Evolutionary conservation across 208 protist genomes (phyloP).

Genomic region (Wallacemonas sp.): DNA sequence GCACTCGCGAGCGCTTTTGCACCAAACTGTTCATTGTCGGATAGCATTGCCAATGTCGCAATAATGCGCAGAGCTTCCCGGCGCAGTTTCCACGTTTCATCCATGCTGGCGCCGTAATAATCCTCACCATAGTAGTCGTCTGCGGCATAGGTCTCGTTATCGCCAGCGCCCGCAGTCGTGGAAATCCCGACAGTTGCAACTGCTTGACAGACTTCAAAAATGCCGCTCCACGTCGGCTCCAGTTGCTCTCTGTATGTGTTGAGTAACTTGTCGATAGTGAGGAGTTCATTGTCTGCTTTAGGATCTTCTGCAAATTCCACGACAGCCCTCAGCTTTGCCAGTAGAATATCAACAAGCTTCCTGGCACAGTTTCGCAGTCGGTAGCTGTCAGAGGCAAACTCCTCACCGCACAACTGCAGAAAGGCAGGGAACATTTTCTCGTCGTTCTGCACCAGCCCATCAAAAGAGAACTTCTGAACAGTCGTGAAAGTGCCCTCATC

Average conservation of each 20-base stretch:
- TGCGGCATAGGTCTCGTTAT: conserved; percentile 16
- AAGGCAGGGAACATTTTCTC: conserved; percentile 19
- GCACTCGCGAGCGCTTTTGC: conserved; percentile 19
- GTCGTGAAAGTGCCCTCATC: neutral
- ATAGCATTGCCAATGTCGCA: conserved; percentile 29
- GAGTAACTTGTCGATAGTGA: conserved; percentile 22
- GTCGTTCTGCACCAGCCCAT: neutral
- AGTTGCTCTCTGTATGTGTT: conserved; percentile 25
- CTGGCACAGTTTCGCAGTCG: conserved; percentile 9
- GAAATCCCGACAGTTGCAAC: conserved; percentile 32
- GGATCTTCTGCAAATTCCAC: conserved; percentile 18
- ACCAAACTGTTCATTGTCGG: conserved; percentile 18
- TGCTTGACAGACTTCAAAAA: conserved; percentile 27
- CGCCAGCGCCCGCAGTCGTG: neutral
- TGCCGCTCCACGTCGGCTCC: conserved; percentile 4
- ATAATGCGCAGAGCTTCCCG: conserved; percentile 32
- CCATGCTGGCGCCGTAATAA: conserved; percentile 23
- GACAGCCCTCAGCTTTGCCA: conserved; percentile 10
- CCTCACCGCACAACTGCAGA: conserved; percentile 28
- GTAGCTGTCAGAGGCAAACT: conserved; percentile 16
- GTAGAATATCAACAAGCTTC: conserved; percentile 13
- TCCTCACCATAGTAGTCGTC: conserved; percentile 41
- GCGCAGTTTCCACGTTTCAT: conserved; percentile 59
- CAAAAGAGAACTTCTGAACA: neutral
- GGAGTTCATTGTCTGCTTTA: conserved; percentile 13